These are phyloP conservation scores for Paramecium primaurelia DNA, from an alignment of 73 alveolate species.

Conservation along the genomic window DNA sequence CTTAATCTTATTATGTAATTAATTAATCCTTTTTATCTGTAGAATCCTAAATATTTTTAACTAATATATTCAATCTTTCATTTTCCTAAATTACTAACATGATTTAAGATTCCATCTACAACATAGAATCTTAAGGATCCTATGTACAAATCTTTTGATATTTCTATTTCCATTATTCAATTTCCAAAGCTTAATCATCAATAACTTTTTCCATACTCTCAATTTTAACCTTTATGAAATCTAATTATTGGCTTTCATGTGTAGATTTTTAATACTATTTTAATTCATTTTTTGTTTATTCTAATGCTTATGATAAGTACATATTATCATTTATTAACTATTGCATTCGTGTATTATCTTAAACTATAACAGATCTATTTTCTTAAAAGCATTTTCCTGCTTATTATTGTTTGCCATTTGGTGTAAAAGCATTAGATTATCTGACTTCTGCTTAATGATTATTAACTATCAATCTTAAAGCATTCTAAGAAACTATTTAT, in stretches of 20 bases:
- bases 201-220: constrained; percentile 29
- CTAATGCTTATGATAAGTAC: not conserved
- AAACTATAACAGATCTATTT: not conserved
- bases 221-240: not conserved
- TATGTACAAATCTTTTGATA: not conserved
- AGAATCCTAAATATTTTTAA: constrained; percentile 9
- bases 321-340: constrained; percentile 31
- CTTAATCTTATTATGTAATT: not conserved
- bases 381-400: not conserved
- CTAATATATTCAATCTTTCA: constrained; percentile 26
- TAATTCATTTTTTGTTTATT: not conserved
- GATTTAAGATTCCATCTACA: constrained; percentile 17
- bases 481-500: constrained; percentile 24
- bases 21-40: not conserved
- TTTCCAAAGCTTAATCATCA: constrained; percentile 25
- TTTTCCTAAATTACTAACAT: constrained; percentile 27
- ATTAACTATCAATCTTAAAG: constrained; percentile 24
- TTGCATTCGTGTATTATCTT: constrained; percentile 6
- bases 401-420: constrained; percentile 29
- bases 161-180: constrained; percentile 29
- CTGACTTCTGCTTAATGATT: constrained; percentile 1
- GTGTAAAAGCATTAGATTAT: constrained; percentile 38
- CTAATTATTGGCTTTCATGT: not conserved
- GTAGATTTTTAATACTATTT: not conserved
- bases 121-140: constrained; percentile 28